These are phyloP conservation scores for Cenchrus fungigraminus DNA, from an alignment of 176 grass and related monocot genomes.

Conservation along the genomic window DNA sequence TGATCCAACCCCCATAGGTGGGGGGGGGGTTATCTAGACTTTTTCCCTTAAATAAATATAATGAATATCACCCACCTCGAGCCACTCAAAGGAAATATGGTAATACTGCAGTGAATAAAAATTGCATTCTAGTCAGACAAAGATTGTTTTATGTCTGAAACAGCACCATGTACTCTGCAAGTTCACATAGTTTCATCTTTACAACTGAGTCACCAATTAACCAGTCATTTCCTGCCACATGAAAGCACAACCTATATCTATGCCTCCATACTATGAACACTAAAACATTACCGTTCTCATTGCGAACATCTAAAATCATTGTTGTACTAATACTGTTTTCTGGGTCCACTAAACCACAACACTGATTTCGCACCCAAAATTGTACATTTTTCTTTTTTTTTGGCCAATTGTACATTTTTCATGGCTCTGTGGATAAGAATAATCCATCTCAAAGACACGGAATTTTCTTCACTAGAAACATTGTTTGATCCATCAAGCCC, in stretches of 20 bases:
- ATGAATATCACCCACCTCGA: neutral
- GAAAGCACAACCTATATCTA: neutral
- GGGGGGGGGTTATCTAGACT: no score
- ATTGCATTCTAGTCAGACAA: neutral
- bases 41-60: no score
- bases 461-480: neutral
- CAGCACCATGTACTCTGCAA: neutral
- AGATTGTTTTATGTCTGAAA: constrained; percentile 7
- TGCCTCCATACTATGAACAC: neutral
- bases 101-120: neutral
- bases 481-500: neutral
- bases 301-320: neutral
- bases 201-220: constrained; percentile 1
- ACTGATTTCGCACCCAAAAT: neutral
- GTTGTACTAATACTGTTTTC: no score
- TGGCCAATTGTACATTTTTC: neutral
- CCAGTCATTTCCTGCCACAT: neutral
- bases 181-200: constrained; percentile 1
- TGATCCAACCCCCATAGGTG: no score
- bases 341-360: neutral
- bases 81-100: neutral
- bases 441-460: neutral
- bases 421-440: neutral
- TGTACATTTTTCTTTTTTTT: no score
- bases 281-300: neutral